These are phyloP conservation scores for Cyclaneusma minus DNA, from an alignment of 2,329 filamentous ascomycete species.

Conservation along the genomic window DNA sequence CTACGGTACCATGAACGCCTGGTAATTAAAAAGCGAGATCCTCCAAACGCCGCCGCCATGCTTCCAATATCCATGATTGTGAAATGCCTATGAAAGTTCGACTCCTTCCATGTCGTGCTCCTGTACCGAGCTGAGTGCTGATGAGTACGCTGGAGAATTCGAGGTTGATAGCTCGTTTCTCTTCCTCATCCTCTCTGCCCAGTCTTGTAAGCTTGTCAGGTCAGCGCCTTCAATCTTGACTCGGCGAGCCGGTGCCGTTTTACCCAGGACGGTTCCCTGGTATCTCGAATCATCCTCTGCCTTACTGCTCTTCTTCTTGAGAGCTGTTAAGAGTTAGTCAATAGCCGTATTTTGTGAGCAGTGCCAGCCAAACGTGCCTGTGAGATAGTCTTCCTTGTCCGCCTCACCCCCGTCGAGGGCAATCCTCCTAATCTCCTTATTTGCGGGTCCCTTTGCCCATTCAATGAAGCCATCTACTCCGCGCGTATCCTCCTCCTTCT, in stretches of 20 bases:
- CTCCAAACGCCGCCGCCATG: constrained; percentile 17
- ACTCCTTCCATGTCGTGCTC: constrained; percentile 17
- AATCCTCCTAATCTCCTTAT: constrained; percentile 68
- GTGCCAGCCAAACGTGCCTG: constrained; percentile 28
- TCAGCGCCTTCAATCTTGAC: constrained; percentile 68
- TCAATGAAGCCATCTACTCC: constrained; percentile 64
- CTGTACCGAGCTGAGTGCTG: constrained; percentile 17
- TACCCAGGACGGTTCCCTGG: constrained; percentile 69
- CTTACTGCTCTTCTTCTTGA: constrained; percentile 90
- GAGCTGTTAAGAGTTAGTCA: constrained; percentile 28
- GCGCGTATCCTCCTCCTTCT: constrained; percentile 58
- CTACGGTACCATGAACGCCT: too few species aligned
- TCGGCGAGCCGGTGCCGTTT: constrained; percentile 51
- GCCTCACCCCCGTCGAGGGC: constrained; percentile 54
- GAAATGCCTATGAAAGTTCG: constrained; percentile 11
- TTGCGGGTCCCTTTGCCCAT: constrained; percentile 62
- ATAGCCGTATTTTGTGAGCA: constrained; percentile 3
- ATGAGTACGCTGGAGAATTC: constrained; percentile 9
- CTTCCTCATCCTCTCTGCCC: constrained; percentile 30
- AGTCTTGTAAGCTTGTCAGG: constrained; percentile 49
- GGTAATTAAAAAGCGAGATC: too few species aligned
- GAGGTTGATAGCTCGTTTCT: not conserved
- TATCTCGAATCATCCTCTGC: constrained; percentile 77
- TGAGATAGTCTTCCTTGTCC: constrained; percentile 55
- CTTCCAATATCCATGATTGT: constrained; percentile 13